Evolutionary conservation across 108 stramenopile genomes (phyloP).

Genomic region (Nitzschia sp.): DNA sequence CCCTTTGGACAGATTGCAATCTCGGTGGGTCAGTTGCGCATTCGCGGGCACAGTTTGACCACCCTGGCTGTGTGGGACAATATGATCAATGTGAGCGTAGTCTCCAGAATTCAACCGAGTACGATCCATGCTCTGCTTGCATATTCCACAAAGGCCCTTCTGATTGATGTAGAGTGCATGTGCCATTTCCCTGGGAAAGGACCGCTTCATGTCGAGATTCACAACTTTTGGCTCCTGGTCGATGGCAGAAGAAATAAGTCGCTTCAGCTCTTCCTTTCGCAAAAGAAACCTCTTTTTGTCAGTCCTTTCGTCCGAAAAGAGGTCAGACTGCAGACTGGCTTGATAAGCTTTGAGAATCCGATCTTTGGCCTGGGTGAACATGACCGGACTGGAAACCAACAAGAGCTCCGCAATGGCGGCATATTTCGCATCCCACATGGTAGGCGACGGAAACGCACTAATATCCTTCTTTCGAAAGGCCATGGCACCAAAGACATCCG

Average conservation of each 20-base stretch:
- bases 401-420: conserved; percentile 6
- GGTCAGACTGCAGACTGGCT: background rate
- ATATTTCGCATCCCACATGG: conserved; percentile 13
- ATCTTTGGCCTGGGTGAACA: conserved; percentile 6
- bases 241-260: background rate
- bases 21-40: conserved; percentile 7
- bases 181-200: background rate
- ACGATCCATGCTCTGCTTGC: background rate
- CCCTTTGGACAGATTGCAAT: conserved; percentile 21
- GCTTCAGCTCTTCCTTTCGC: background rate
- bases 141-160: background rate
- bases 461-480: conserved; percentile 12
- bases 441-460: background rate
- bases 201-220: background rate
- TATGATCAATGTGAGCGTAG: conserved; percentile 21
- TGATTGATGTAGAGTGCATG: background rate
- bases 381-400: background rate
- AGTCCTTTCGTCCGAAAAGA: background rate
- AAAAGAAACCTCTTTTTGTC: background rate
- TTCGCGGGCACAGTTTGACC: conserved; percentile 10
- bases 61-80: conserved; percentile 13
- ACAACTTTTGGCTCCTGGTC: background rate
- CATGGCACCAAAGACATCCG: conserved; percentile 12
- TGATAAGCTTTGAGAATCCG: background rate
- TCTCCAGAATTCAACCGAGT: background rate